Base-by-base conservation (phyloP, 1,284 basidiomycete genomes). In the Ceratobasidium sp. region DNA sequence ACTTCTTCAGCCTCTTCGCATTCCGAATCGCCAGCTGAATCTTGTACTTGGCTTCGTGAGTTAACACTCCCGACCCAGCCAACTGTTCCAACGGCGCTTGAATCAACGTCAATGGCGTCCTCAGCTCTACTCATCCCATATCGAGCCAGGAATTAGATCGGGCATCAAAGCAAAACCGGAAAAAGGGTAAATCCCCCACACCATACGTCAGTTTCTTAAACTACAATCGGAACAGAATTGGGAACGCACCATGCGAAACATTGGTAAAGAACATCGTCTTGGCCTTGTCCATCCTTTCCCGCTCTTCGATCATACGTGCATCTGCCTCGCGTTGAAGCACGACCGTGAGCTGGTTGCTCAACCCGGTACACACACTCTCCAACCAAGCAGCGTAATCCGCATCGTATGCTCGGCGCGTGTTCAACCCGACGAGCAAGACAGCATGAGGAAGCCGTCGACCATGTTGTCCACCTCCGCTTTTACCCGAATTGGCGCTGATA, bases 241-340 rank as follows among this genome's bases (percentile, higher is more conserved):
- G 6, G 2, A 26, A 21, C 53, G 45, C n/a, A 60, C 67, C 79
- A 72, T 80, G 79, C 34, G 78, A 79, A 1, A 76, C 79, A 41
- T 78, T 78, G 58, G 76, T 78, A 72, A 80, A 80, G 65, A 80
- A 79, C 3, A 76, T 75, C 1, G 79, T 79, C 72, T 80, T 80
- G 8, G 79, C 79, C 26, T 76, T 73, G 72, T 80, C 79, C 55
- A 80, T 75, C 50, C 77, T 73, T 26, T 76, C 75, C 3, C 79
- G 71, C 59, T 79, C 77, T 30, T 57, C 52, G 3, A 57, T 57
- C 36, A 71, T 43, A n/a, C 18, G 43, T 16, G 46, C 41, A 30
- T 71, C 67, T 4, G 52, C 55, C 45, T 71, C 67, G n/a, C 52
- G 36, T n/a, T 71, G 67, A 4, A 71, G 26, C 21, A 57, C 55